Evolutionary conservation across 805 yeast genomes (phyloP), one percentile per base, ranked within the genome.

Genomic region (Ogataea wickerhamii): DNA sequence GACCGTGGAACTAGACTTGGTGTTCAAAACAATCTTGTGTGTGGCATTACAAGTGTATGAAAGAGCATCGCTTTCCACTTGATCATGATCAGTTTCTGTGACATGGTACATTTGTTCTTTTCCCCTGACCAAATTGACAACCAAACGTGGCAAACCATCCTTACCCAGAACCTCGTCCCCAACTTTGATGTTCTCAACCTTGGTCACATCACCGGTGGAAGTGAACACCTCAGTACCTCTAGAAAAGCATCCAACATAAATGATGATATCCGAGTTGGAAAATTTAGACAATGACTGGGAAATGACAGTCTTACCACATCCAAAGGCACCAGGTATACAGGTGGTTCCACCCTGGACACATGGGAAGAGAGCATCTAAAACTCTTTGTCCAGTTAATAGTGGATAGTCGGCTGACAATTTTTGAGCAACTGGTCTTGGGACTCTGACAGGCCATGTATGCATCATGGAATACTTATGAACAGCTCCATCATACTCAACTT

Each of bases 261-360:
- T 84, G 61, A 93, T 93, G 41, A 87, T 84, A 65, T 93, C 98
- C 16, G 98, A 93, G 76, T 93, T 93, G 43, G 98, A 93, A 70
- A 81, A 93, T 67, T 93, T 93, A 49, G 98, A 91, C 62, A 93
- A 74, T 1, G 98, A 87, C 71, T 91, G 98, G 20, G 98, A 91
- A 63, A 91, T 91, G 57, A 91, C 98, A 10, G 98, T 91, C 40
- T 54, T 93, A 67, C 99, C 99, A 70, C 98, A 93, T 49, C 99
- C 99, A 57, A 93, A 93, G 48, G 99, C 99, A 70, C 99, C 99
- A 32, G 99, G 99, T 64, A 93, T 93, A 83, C 98, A 94, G 24
- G 99, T 93, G 27, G 99, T 93, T 73, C 99, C 99, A 71, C 99
- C 99, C 74, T 93, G 98, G 55, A 93, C 99, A 79, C 95, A 85